These are phyloP conservation scores for Rostrohypoxylon terebratum DNA, from an alignment of 495 filamentous ascomycete genomes.

Conservation along the genomic window DNA sequence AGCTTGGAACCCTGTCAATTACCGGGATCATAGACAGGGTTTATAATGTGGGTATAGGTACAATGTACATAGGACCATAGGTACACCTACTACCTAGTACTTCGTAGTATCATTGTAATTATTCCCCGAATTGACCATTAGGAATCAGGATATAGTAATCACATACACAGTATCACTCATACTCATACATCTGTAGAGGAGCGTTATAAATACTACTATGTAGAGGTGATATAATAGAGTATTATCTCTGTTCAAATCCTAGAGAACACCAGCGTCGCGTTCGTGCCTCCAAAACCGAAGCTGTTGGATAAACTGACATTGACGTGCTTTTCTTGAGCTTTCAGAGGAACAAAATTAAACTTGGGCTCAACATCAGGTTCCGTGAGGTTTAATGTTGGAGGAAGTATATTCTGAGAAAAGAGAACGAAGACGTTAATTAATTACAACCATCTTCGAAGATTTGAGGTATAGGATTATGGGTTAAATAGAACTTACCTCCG, in stretches of 20 bases:
- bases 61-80: background rate
- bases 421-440: constrained; percentile 40
- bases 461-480: background rate
- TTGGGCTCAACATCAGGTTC: constrained; percentile 75
- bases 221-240: too few species aligned
- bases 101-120: constrained; percentile 1
- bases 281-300: constrained; percentile 98
- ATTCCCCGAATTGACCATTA: background rate
- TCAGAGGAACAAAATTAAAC: constrained; percentile 86
- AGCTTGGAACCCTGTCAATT: constrained; percentile 32
- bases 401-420: constrained; percentile 73
- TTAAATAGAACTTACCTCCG: constrained; percentile 74
- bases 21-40: constrained; percentile 34
- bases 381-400: constrained; percentile 87
- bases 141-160: background rate
- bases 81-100: background rate
- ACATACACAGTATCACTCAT: background rate
- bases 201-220: background rate
- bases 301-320: constrained; percentile 90
- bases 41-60: constrained; percentile 12
- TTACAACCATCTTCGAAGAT: background rate
- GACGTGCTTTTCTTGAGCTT: constrained; percentile 75
- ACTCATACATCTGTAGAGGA: background rate
- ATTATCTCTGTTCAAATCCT: constrained; percentile 4
- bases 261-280: constrained; percentile 87